Percentiles rank a stretch among this genome's conserved stretches.
Evolutionary conservation across 345 rosid species (phyloP).

Genomic region (Carallia pectinifolia): DNA sequence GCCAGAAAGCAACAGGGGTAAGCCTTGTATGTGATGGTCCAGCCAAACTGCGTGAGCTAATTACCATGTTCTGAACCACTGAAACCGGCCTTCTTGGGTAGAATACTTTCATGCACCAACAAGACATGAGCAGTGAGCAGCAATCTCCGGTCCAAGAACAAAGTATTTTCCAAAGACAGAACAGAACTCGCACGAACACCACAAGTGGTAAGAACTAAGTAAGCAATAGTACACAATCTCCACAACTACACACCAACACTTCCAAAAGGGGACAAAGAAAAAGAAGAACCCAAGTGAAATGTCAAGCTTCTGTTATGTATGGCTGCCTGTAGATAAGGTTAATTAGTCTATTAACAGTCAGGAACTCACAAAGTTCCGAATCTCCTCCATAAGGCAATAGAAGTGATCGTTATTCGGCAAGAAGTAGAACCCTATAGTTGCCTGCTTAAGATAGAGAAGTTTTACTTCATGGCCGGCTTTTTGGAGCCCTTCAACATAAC

Average conservation of each 20-base stretch:
- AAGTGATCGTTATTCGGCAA: slow-evolving; percentile 85
- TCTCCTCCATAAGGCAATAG: slow-evolving; percentile 80
- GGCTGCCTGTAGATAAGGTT: slow-evolving; percentile 41
- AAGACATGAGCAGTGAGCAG: slow-evolving; percentile 5
- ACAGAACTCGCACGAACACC: slow-evolving; percentile 25
- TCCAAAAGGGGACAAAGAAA: slow-evolving; percentile 10
- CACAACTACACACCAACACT: slow-evolving; percentile 39
- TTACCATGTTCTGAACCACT: slow-evolving; percentile 16
- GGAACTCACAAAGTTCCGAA: slow-evolving; percentile 63
- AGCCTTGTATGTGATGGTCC: slow-evolving; percentile 20
- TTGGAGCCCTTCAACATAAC: slow-evolving; percentile 74
- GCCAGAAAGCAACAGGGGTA: slow-evolving; percentile 28
- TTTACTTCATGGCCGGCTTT: slow-evolving; percentile 56
- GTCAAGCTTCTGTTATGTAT: slow-evolving; percentile 52
- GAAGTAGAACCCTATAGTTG: slow-evolving; percentile 94
- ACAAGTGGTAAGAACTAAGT: slow-evolving; percentile 8
- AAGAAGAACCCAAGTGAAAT: slow-evolving; percentile 32
- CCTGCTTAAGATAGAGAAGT: slow-evolving; percentile 68
- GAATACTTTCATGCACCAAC: slow-evolving; percentile 7
- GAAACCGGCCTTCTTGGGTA: slow-evolving; percentile 12
- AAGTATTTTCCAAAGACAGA: slow-evolving; percentile 3
- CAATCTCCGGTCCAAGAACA: slow-evolving; percentile 6
- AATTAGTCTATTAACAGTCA: slow-evolving; percentile 43
- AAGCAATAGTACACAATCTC: slow-evolving; percentile 26
- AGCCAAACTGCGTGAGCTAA: slow-evolving; percentile 15